Evolutionary conservation across 2,329 filamentous ascomycete genomes (phyloP), one percentile per base, ranked within the genome.

Genomic region (Aspergillus pseudotamarii): DNA sequence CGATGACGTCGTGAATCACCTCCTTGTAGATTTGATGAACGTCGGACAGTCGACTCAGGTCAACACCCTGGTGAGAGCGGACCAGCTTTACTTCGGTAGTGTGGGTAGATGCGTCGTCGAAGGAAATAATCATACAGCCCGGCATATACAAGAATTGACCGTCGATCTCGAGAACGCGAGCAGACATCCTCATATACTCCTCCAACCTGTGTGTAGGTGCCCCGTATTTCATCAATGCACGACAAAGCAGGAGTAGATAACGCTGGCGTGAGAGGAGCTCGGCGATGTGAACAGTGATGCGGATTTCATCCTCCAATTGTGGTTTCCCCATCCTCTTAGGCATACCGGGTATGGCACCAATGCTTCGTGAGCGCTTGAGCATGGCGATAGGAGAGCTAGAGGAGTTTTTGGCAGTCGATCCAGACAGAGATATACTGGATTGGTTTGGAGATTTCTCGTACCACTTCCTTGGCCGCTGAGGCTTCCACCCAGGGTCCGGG

Each of bases 41-140:
- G 62, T 83, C 81, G 34, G 73, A 76, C 16, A 84, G 72, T 43
- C 78, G 79, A 16, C 81, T 80, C 9, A 83, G 71, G 64, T 83
- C 80, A 16, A 83, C 77, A 6, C 78, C 80, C 58, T 82, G 80
- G 1, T 74, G 70, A 41, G 78, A 76, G 51, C 79, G 76, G 28
- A 83, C 76, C 32, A 84, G 71, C 60, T 81, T 81, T 41, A 83
- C 78, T 63, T 83, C 81, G 1, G 81, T 81, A 6, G 81, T 82
- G 66, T 83, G 81, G 1, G 81, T 83, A 8, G 76, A 73, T 6
- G 74, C 68, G 60, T 84, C 81, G 57, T 88, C 94, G 73, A 98
- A 97, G 3, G 93, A 95, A 74, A 97, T 91, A 61, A 97, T 91
- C 94, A 97, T 98, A 73, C 92, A 96, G 0, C 92, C 92, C 0